Percentiles rank a stretch among this genome's conserved stretches.
Evolutionary conservation across 225 moss, liverwort and hornwort genomes (phyloP).

Genomic region (Polytrichum formosum): DNA sequence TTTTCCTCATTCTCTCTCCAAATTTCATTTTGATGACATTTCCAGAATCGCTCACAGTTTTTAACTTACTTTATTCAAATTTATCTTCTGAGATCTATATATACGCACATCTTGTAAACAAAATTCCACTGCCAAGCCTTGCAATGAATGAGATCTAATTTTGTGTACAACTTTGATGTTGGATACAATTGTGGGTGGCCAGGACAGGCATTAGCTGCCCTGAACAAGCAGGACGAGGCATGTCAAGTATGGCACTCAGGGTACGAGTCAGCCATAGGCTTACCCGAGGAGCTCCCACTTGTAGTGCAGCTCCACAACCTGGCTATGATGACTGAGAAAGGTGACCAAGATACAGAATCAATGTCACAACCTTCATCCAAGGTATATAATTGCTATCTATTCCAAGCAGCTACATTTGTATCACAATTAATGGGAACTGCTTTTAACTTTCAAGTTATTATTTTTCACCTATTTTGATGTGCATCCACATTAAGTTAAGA

Average conservation of each 20-base stretch:
- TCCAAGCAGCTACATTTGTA: too few relatives aligned
- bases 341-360: conserved; percentile 13
- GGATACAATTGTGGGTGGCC: conserved; percentile 22
- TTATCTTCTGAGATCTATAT: too few relatives aligned
- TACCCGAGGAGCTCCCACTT: conserved; percentile 66
- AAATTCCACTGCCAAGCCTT: background rate
- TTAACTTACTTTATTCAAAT: too few relatives aligned
- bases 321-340: conserved; percentile 30
- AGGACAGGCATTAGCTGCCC: conserved; percentile 77
- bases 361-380: conserved; percentile 21
- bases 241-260: conserved; percentile 67
- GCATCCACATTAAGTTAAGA: too few relatives aligned
- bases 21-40: background rate
- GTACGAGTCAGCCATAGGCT: conserved; percentile 64
- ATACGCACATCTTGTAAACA: too few relatives aligned
- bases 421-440: too few relatives aligned
- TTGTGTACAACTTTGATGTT: conserved; percentile 29
- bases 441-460: too few relatives aligned
- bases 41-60: too few relatives aligned
- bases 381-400: conserved; percentile 11
- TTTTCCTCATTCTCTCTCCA: background rate
- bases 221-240: conserved; percentile 68
- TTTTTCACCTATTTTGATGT: too few relatives aligned
- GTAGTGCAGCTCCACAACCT: conserved; percentile 72
- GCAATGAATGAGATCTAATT: conserved; percentile 14